phyloP scores from a whole-genome alignment of 371 early-diverging fungal genomes.

The Umbelopsis sp. region DNA sequence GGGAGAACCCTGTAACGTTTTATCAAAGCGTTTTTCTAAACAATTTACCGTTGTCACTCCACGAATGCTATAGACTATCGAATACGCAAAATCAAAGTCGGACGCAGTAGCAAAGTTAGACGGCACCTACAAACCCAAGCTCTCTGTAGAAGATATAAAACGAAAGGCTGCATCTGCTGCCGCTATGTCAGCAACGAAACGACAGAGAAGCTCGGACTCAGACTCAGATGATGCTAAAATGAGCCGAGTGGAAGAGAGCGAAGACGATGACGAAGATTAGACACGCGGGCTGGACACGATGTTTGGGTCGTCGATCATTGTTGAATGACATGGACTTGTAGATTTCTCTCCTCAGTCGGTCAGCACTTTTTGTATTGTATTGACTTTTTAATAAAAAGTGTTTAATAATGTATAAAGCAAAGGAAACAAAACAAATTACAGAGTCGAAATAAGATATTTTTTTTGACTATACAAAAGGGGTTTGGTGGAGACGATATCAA shows the following conservation, averaged over 20 bases:
- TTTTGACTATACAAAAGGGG: neutral
- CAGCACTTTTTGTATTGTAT: neutral
- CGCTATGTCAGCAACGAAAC: conserved; percentile 17
- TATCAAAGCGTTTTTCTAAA: neutral
- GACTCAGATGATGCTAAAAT: conserved; percentile 1
- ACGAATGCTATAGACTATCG: conserved; percentile 59
- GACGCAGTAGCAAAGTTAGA: conserved; percentile 75
- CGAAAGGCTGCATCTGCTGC: conserved; percentile 11
- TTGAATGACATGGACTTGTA: neutral
- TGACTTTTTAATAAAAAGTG: neutral
- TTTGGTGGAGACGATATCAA: neutral
- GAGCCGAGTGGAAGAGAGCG: conserved; percentile 15
- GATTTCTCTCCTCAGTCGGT: neutral
- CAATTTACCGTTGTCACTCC: neutral
- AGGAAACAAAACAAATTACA: neutral
- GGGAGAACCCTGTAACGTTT: neutral
- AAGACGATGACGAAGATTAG: neutral
- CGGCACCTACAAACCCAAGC: conserved; percentile 53
- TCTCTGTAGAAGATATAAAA: conserved; percentile 13
- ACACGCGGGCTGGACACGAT: neutral
- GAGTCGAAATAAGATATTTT: neutral
- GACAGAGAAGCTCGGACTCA: conserved; percentile 13
- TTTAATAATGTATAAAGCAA: conserved; percentile 6
- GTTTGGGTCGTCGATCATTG: neutral
- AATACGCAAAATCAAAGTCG: conserved; percentile 78